Evolutionary conservation across 2,329 filamentous ascomycete species (phyloP).

Genomic region (Alternaria sp.): DNA sequence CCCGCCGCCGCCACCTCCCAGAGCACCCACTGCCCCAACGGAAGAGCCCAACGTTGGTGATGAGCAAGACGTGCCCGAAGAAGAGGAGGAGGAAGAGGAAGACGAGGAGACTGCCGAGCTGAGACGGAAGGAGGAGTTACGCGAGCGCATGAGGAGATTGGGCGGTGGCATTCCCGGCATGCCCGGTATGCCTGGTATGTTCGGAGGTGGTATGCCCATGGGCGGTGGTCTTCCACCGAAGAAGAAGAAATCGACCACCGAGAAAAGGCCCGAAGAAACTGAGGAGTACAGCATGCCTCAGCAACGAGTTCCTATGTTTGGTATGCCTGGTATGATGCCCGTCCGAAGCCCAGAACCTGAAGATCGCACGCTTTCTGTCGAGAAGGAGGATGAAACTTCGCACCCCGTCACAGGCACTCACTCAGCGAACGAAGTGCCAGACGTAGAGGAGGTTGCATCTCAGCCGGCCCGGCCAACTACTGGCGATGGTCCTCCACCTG

Average conservation of each 20-base stretch:
- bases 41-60: constrained; percentile 56
- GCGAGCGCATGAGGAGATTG: constrained; percentile 98
- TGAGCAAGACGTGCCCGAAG: constrained; percentile 58
- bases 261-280: constrained; percentile 46
- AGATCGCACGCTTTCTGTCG: constrained; percentile 51
- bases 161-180: constrained; percentile 91
- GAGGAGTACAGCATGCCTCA: constrained; percentile 38
- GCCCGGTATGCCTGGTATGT: constrained; percentile 94
- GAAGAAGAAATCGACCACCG: constrained; percentile 56
- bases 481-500: constrained; percentile 49
- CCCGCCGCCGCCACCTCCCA: constrained; percentile 21
- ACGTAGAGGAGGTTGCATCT: constrained; percentile 60
- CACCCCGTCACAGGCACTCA: constrained; percentile 52
- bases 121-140: constrained; percentile 82
- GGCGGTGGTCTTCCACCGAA: constrained; percentile 56
- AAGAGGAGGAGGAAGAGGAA: constrained; percentile 72
- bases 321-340: constrained; percentile 74
- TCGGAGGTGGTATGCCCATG: constrained; percentile 70
- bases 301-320: constrained; percentile 62
- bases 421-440: constrained; percentile 56
- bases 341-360: constrained; percentile 57
- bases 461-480: constrained; percentile 52
- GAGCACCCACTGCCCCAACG: constrained; percentile 49
- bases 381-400: constrained; percentile 58
- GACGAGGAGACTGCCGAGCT: constrained; percentile 89